Base-by-base conservation (phyloP, 768 basidiomycete genomes). In the Boletus reticuloceps region DNA sequence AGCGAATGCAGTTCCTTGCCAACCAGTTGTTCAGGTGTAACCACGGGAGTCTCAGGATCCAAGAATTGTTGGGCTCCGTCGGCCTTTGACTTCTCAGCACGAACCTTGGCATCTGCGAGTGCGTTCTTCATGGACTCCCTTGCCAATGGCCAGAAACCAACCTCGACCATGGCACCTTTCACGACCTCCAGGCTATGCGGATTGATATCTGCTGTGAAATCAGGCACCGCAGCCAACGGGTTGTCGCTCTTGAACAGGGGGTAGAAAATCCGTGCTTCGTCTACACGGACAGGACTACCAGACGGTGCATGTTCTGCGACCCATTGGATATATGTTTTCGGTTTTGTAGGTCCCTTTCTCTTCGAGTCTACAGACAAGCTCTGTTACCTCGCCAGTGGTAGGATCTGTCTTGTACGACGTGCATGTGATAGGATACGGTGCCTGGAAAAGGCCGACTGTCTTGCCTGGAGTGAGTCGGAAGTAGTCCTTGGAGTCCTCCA, bases 381-480 rank as follows among this genome's bases (percentile, higher is more conserved):
- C 94, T 5, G 77, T 77, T 7, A 97, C 88, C 49, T 83, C 74
- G 22, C 93, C 91, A 0, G 85, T 85, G 4, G 69, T 64, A 4
- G 86, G 77, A 71, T 97, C 88, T 1, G 79, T 85, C 73, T 85
- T 86, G 79, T 88, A 91, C 6, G 90, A 91, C n/a, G 84, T 89
- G 72, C 93, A 96, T 22, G 94, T 94, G 67, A 99, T 89, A 9
- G 95, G 92, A 70, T 86, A 75, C 3, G 94, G 94, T 16, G 86
- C 94, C 69, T 94, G 89, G 80, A 98, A 96, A 27, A 99, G 76
- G 16, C 97, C 97, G 41, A 98, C 97, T 0, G 94, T 93, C 77
- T 98, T 98, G 44, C 95, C 95, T 8, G 97, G 97, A 16, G 96
- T 93, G 44, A 99, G 86, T 40, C 97, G 88, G 85, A 95, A 98